phyloP scores from a whole-genome alignment of 768 basidiomycete genomes.

The Lactarius indigo region DNA sequence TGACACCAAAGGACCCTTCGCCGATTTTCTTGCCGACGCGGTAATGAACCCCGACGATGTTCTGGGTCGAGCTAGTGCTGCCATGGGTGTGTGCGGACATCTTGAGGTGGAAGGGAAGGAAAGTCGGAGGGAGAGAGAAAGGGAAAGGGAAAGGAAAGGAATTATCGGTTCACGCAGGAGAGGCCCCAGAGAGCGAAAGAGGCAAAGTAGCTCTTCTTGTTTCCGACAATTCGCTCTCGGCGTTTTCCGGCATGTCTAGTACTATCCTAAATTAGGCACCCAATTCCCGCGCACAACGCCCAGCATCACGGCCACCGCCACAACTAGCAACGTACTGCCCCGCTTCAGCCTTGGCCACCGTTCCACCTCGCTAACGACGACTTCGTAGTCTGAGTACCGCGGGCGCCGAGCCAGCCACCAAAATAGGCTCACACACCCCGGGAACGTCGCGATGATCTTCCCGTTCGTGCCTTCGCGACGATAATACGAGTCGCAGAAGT shows the following conservation, averaged over 20 bases:
- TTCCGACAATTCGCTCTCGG: neutral
- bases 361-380: constrained; percentile 38
- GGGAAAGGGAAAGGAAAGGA: constrained; percentile 16
- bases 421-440: constrained; percentile 48
- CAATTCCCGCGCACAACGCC: neutral
- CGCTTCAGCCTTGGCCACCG: constrained; percentile 18
- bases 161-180: neutral
- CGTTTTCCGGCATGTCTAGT: neutral
- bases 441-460: constrained; percentile 49
- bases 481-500: constrained; percentile 54
- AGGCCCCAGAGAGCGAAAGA: constrained; percentile 13
- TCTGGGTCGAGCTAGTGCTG: constrained; percentile 58
- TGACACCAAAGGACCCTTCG: constrained; percentile 97
- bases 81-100: constrained; percentile 41
- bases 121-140: constrained; percentile 17
- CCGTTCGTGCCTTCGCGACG: constrained; percentile 36
- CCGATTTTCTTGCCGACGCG: constrained; percentile 99
- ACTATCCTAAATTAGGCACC: neutral
- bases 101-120: constrained; percentile 20
- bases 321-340: neutral
- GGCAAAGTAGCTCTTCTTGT: constrained; percentile 1
- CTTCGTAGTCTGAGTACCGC: constrained; percentile 42
- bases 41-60: constrained; percentile 95
- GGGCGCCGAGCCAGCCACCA: constrained; percentile 49
- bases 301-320: neutral